Evolutionary conservation across 768 basidiomycete genomes (phyloP).

Genomic region (Gymnopilus dilepis): DNA sequence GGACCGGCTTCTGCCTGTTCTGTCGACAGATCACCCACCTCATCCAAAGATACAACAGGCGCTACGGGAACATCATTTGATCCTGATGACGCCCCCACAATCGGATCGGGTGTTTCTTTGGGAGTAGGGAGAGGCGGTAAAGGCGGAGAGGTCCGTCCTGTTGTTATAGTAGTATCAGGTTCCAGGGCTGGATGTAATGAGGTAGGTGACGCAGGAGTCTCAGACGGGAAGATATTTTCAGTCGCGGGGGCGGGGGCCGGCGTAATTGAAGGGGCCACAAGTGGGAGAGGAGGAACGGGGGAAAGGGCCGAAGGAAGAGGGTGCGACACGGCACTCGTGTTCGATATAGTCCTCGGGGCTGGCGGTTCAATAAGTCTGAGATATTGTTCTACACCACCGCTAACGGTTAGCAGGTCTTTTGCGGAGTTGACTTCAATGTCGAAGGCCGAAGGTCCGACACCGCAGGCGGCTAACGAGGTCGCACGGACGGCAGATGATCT

Average conservation of each 20-base stretch:
- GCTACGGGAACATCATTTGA: neutral
- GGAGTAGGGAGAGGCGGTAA: neutral
- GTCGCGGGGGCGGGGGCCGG: conserved; percentile 10
- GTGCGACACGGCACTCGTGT: conserved; percentile 2
- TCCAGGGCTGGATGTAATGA: conserved; percentile 9
- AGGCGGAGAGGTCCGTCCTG: conserved; percentile 10
- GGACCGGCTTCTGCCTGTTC: neutral
- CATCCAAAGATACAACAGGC: conserved; percentile 1
- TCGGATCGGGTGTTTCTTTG: neutral
- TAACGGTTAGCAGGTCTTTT: conserved; percentile 63
- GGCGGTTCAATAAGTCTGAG: conserved; percentile 56
- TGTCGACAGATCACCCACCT: neutral
- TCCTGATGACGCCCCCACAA: neutral
- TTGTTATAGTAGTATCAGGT: neutral
- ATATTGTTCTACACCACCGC: conserved; percentile 71
- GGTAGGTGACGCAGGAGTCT: conserved; percentile 13
- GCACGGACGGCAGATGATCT: conserved; percentile 33
- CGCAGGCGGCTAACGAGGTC: conserved; percentile 38
- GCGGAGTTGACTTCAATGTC: conserved; percentile 68
- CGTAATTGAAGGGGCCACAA: conserved; percentile 2
- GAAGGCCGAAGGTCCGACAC: conserved; percentile 67
- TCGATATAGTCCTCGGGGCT: conserved; percentile 4
- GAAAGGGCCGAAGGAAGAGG: conserved; percentile 9
- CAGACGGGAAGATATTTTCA: conserved; percentile 12
- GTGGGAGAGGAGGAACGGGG: neutral